phyloP scores from a whole-genome alignment of 495 filamentous ascomycete genomes.

The Tuber umbilicatum region DNA sequence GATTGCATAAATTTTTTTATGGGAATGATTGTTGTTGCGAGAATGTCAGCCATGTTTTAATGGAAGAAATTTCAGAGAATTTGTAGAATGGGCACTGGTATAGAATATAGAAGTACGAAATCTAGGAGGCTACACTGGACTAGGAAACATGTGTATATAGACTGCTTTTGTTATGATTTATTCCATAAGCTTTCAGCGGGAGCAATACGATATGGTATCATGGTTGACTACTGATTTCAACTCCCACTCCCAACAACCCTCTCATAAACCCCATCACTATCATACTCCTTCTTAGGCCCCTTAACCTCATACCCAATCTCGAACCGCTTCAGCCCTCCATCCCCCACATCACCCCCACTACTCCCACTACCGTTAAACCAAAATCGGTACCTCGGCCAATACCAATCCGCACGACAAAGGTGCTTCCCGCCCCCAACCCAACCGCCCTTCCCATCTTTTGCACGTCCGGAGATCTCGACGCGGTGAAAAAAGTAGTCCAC shows the following conservation, averaged over 20 bases:
- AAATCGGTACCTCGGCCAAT: constrained; percentile 58
- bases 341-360: constrained; percentile 14
- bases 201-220: no score
- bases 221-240: no score
- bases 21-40: no score
- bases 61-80: no score
- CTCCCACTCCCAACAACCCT: constrained; percentile 6
- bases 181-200: no score
- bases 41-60: no score
- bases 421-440: constrained; percentile 57
- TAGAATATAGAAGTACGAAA: no score
- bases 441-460: constrained; percentile 39
- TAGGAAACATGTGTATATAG: no score
- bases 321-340: constrained; percentile 51
- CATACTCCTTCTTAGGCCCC: constrained; percentile 65
- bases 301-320: constrained; percentile 55
- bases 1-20: no score
- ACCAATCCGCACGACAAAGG: constrained; percentile 59
- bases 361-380: constrained; percentile 45
- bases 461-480: constrained; percentile 41
- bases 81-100: no score
- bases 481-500: constrained; percentile 65
- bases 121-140: no score
- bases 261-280: constrained; percentile 49
- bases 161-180: no score